These are phyloP conservation scores for Eremothecium coryli DNA, from an alignment of 1,139 yeast species.

Conservation along the genomic window DNA sequence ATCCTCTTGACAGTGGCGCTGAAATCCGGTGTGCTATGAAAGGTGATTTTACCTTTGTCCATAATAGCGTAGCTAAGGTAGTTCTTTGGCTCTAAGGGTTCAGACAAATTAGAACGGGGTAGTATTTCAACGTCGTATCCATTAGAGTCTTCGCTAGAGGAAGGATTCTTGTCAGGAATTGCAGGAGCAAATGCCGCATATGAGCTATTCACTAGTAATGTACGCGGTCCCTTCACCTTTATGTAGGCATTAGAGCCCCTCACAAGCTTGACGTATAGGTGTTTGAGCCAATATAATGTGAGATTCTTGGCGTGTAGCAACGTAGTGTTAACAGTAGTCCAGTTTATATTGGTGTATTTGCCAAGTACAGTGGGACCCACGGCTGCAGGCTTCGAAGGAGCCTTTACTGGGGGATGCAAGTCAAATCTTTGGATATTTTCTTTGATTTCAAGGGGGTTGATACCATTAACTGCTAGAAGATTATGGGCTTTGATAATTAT, in stretches of 20 bases:
- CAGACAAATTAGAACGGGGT: slow-evolving; percentile 8
- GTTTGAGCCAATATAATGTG: no score
- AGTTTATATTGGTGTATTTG: no score
- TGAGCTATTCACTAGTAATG: slow-evolving; percentile 25
- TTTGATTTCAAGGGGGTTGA: slow-evolving; percentile 20
- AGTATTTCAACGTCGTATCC: slow-evolving; percentile 1
- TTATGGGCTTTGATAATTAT: slow-evolving; percentile 24
- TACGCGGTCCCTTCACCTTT: slow-evolving; percentile 28
- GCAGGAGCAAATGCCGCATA: no score
- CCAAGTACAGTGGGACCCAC: no score
- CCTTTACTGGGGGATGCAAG: not conserved
- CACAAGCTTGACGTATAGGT: slow-evolving; percentile 10
- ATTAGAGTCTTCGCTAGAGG: no score
- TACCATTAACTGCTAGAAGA: slow-evolving; percentile 27
- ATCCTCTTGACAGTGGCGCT: slow-evolving; percentile 11
- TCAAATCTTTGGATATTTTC: not conserved
- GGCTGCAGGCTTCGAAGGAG: no score
- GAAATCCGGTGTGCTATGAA: slow-evolving; percentile 19
- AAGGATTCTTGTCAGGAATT: no score
- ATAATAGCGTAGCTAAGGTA: slow-evolving; percentile 20
- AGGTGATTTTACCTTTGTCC: slow-evolving; percentile 14
- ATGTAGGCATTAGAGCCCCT: slow-evolving; percentile 20
- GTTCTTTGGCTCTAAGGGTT: slow-evolving; percentile 14
- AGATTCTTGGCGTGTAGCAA: no score
- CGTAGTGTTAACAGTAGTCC: no score